Base-by-base conservation (phyloP, 2,329 filamentous ascomycete species). In the Aspergillus sp. region DNA sequence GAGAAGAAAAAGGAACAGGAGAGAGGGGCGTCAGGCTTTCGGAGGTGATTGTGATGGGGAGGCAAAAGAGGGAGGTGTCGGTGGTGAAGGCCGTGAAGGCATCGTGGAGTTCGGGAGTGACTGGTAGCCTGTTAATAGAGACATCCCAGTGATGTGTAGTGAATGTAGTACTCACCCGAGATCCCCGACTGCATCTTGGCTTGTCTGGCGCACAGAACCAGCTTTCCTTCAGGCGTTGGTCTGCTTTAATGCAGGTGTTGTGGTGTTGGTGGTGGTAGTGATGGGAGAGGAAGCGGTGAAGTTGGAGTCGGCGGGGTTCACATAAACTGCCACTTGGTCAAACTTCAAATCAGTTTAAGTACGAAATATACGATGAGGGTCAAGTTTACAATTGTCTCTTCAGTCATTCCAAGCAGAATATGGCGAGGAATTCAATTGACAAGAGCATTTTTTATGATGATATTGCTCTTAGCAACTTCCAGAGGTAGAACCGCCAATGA, bases 111-210 rank as follows among this genome's bases (percentile, higher is more conserved):
- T 73, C 70, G 43, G 65, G 48, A 41, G 73, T 73, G 52, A 70
- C 72, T 73, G 49, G 44, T 39, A 43, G 28, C 30, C 36, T 19
- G 41, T 46, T 27, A 45, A 41, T 32, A 29, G 27, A 12, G 45
- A 50, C 41, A 38, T 36, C 43, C 50, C 44, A 34, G 39, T 8
- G 6, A 44, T 38, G 33, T 10, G 9, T 27, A 6, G n/a, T 36
- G 29, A 27, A 30, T 5, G 7, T 3, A 3, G 19, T 46, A 39
- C 52, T 44, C 62, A 73, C 71, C 70, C 60, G 69, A 62, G 52
- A 73, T 73, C 60, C 71, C 71, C n/a, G 71, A 73, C 64, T 73
- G 71, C 71, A 74, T 74, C 30, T 53, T 68, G 50, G 42, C 45
- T 42, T n/a, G 35, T 39, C 10, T n/a, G 35, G 12, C 19, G 2